These are phyloP conservation scores for Pseudognaphalium luteoalbum DNA, from an alignment of 129 eudicot species.

Conservation along the genomic window DNA sequence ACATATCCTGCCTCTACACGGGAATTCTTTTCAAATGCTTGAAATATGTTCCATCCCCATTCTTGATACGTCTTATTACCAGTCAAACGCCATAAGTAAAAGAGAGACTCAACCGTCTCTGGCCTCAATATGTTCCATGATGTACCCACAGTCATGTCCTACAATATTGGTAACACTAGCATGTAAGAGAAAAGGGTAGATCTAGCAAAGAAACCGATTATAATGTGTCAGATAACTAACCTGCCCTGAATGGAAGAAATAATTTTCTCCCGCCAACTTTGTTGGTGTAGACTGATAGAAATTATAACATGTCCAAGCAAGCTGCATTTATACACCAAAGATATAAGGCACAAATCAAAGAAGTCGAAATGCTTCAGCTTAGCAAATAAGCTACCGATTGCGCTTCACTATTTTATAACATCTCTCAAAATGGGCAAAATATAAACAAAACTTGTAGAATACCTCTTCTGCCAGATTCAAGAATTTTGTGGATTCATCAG, in stretches of 20 bases:
- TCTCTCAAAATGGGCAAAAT: not conserved
- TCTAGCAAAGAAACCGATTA: not conserved
- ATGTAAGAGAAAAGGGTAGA: constrained; percentile 14
- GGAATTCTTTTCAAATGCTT: constrained; percentile 97
- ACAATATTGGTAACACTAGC: constrained; percentile 22
- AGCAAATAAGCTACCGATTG: not conserved
- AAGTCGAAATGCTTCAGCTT: not conserved
- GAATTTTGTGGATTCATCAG: constrained; percentile 67
- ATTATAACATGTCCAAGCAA: constrained; percentile 99
- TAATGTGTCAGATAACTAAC: constrained; percentile 38
- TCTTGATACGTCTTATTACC: constrained; percentile 98
- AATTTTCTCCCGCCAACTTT: constrained; percentile 98
- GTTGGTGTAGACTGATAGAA: constrained; percentile 98
- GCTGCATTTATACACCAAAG: constrained; percentile 51
- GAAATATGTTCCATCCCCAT: constrained; percentile 99
- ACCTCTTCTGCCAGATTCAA: constrained; percentile 96
- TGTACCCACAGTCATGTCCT: constrained; percentile 99
- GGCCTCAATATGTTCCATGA: constrained; percentile 99
- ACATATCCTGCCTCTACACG: constrained; percentile 95
- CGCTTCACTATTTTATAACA: not conserved
- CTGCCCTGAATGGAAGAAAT: constrained; percentile 88
- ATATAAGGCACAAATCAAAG: constrained; percentile 13
- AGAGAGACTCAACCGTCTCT: constrained; percentile 96
- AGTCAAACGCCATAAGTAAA: constrained; percentile 94
- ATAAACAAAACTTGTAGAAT: not conserved